A percentile compares a stretch with the other conserved stretches of the same genome.
These are phyloP conservation scores for Taphrina betulina DNA, from an alignment of 1,139 yeast genomes.

Conservation along the genomic window DNA sequence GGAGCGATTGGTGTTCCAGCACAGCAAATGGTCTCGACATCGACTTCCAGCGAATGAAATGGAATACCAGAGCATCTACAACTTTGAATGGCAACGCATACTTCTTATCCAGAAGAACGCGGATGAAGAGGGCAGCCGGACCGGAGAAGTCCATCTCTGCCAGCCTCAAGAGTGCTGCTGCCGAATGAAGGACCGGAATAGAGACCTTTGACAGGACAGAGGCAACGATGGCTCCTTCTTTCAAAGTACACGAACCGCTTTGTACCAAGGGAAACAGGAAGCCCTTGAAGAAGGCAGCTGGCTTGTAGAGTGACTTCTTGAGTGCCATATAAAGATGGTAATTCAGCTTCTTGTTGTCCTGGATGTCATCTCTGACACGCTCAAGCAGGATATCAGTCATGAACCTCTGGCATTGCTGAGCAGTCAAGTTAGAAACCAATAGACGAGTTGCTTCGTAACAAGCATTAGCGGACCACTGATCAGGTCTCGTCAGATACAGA, in stretches of 20 bases:
- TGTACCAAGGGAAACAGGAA: slow-evolving; percentile 84
- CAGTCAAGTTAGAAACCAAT: slow-evolving; percentile 83
- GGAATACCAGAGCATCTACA: slow-evolving; percentile 90
- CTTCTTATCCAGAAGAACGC: slow-evolving; percentile 85
- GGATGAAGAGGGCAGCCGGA: slow-evolving; percentile 83
- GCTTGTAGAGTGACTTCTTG: slow-evolving; percentile 90
- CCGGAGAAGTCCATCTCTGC: slow-evolving; percentile 69
- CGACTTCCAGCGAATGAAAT: slow-evolving; percentile 79
- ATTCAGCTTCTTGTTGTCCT: slow-evolving; percentile 63
- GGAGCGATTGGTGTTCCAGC: slow-evolving; percentile 94
- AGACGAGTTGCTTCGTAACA: slow-evolving; percentile 91
- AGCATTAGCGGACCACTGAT: slow-evolving; percentile 94
- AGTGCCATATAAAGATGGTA: slow-evolving; percentile 89
- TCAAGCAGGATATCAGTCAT: slow-evolving; percentile 73
- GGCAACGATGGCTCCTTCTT: slow-evolving; percentile 95
- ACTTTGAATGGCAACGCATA: slow-evolving; percentile 97
- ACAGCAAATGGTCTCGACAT: slow-evolving; percentile 61
- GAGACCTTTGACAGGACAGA: slow-evolving; percentile 86
- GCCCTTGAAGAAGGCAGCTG: slow-evolving; percentile 97
- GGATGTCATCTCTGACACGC: slow-evolving; percentile 79
- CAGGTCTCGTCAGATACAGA: slow-evolving; percentile 86
- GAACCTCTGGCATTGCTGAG: slow-evolving; percentile 80
- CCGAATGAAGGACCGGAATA: slow-evolving; percentile 90
- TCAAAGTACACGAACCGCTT: slow-evolving; percentile 62
- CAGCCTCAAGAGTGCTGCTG: slow-evolving; percentile 86